These are phyloP conservation scores for Blepharisma stoltei DNA, from an alignment of 73 alveolate genomes.

Conservation along the genomic window DNA sequence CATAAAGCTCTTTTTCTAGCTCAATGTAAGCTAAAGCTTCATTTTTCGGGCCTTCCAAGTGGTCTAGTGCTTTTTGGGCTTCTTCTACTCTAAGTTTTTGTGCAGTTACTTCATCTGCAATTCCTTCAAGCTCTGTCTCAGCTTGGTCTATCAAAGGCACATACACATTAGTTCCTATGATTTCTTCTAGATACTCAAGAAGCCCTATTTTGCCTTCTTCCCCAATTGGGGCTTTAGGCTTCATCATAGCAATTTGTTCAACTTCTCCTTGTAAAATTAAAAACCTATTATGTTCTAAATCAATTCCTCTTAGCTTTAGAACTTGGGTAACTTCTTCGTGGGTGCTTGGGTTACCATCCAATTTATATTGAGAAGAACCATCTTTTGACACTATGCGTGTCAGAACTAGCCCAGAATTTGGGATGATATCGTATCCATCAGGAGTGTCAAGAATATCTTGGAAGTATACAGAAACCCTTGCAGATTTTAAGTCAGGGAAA, in stretches of 20 bases:
- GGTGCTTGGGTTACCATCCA: slow-evolving; percentile 56
- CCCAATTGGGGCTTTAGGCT: slow-evolving; percentile 73
- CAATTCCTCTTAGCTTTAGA: slow-evolving; percentile 81
- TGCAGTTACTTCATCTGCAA: slow-evolving; percentile 52
- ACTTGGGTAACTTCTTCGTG: slow-evolving; percentile 70
- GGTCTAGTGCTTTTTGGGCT: slow-evolving; percentile 50
- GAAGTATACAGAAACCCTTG: slow-evolving; percentile 70
- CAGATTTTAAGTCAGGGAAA: slow-evolving; percentile 28
- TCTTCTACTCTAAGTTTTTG: slow-evolving; percentile 52
- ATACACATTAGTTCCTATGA: slow-evolving; percentile 75
- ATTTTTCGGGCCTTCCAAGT: slow-evolving; percentile 68
- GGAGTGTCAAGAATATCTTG: slow-evolving; percentile 69
- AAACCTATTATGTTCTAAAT: slow-evolving; percentile 89
- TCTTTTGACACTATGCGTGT: slow-evolving; percentile 59
- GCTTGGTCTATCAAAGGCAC: slow-evolving; percentile 61
- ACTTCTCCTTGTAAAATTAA: slow-evolving; percentile 93
- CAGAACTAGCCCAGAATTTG: slow-evolving; percentile 62
- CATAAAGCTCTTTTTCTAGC: slow-evolving; percentile 42
- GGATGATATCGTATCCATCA: slow-evolving; percentile 62
- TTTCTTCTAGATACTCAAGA: slow-evolving; percentile 76
- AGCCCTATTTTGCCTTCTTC: slow-evolving; percentile 77
- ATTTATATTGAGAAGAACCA: slow-evolving; percentile 48
- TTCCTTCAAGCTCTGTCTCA: slow-evolving; percentile 62
- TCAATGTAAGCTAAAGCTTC: slow-evolving; percentile 48
- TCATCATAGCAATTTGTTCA: slow-evolving; percentile 93